A percentile compares a stretch with the other conserved stretches of the same genome.
Evolutionary conservation across 2,329 filamentous ascomycete species (phyloP).

Genomic region (Diaporthe longicolla): DNA sequence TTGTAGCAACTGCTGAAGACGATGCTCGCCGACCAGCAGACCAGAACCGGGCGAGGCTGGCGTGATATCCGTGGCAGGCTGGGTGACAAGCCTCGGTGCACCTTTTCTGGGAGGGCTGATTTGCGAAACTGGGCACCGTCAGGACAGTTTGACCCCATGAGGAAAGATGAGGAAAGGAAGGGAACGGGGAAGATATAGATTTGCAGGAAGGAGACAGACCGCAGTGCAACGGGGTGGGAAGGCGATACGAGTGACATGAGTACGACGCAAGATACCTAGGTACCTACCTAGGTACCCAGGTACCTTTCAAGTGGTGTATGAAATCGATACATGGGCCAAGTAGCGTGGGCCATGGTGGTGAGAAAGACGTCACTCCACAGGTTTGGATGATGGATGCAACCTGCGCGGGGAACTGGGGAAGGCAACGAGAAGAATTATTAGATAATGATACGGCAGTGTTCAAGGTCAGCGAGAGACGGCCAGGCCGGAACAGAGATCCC

Average conservation of each 20-base stretch:
- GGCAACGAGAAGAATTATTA: neutral
- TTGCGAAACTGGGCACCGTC: neutral
- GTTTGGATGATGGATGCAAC: slow-evolving; percentile 3
- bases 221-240: neutral
- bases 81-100: neutral
- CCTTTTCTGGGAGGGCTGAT: neutral
- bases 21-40: neutral
- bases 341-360: slow-evolving; percentile 6
- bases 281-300: neutral
- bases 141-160: neutral
- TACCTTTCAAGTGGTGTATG: neutral
- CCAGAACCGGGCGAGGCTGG: slow-evolving; percentile 3
- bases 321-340: neutral
- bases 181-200: slow-evolving; percentile 1
- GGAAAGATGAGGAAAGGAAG: too few species aligned
- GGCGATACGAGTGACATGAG: neutral
- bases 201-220: neutral
- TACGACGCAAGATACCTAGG: neutral
- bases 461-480: neutral
- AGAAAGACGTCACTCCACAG: slow-evolving; percentile 18
- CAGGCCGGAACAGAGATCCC: slow-evolving; percentile 13
- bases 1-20: slow-evolving; percentile 4
- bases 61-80: neutral
- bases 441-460: neutral
- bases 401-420: slow-evolving; percentile 13